A percentile compares a stretch with the other conserved stretches of the same genome.
Conservation (phyloP, 306 rosid species). For the cucumber (Cucumis sativus) region Cucumber_9930_V3 NC_026655.2:502501-503000, state of each 20-base stretch:
- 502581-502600: not conserved
- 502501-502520: slow-evolving; percentile 89
- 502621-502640: slow-evolving; percentile 85
- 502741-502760: not conserved
- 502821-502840: not conserved
- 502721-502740: not conserved
- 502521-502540: slow-evolving; percentile 70
- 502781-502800: not conserved
- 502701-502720: not conserved
- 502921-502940: not conserved
- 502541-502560: not conserved
- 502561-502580: not conserved
- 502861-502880: not conserved
- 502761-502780: not conserved
- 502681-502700: slow-evolving; percentile 79
- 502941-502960: not conserved
- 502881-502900: not conserved
- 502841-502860: not conserved
- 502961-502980: not conserved
- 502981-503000: too few relatives aligned
- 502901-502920: not conserved
- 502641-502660: slow-evolving; percentile 85
- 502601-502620: slow-evolving; percentile 35
- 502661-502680: slow-evolving; percentile 57
- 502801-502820: not conserved